Conservation (phyloP, 2,329 filamentous ascomycete genomes). For the Zymoseptoria tritici region DNA sequence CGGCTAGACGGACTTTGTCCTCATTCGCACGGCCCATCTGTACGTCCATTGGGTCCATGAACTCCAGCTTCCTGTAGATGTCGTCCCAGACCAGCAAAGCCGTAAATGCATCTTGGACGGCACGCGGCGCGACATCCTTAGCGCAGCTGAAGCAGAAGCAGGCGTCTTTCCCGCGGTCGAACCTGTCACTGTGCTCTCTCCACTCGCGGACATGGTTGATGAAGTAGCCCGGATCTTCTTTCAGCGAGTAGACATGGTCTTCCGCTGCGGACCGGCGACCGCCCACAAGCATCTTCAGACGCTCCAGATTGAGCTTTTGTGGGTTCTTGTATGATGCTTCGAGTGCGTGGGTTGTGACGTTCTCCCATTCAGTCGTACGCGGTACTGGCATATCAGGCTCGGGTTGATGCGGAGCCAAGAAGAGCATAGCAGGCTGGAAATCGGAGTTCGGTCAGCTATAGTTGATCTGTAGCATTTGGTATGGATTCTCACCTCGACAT, state of each 20-base stretch:
- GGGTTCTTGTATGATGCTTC: conserved; percentile 50
- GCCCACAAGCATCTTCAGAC: conserved; percentile 39
- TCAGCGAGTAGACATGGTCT: conserved; percentile 49
- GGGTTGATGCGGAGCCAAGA: conserved; percentile 10
- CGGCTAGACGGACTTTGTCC: conserved; percentile 28
- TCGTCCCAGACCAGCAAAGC: conserved; percentile 16
- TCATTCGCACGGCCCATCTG: conserved; percentile 39
- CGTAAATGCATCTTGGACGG: conserved; percentile 15
- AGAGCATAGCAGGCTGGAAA: conserved; percentile 2
- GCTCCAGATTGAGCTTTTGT: conserved; percentile 38
- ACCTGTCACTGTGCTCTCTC: conserved; percentile 39
- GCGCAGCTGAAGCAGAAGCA: conserved; percentile 9
- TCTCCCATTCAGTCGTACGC: conserved; percentile 2
- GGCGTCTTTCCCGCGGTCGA: conserved; percentile 21
- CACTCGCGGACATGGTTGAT: conserved; percentile 36
- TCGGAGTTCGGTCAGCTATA: not conserved
- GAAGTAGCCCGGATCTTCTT: conserved; percentile 55
- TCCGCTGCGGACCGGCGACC: conserved; percentile 39
- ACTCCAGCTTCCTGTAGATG: conserved; percentile 8
- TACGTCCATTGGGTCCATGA: conserved; percentile 14
- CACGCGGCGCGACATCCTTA: conserved; percentile 8
- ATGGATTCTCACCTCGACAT: conserved; percentile 31
- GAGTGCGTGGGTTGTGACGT: conserved; percentile 20
- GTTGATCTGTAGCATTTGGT: not conserved
- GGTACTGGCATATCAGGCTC: conserved; percentile 5